Evolutionary conservation across 768 basidiomycete species (phyloP).

Genomic region (Lentinula detonsa): DNA sequence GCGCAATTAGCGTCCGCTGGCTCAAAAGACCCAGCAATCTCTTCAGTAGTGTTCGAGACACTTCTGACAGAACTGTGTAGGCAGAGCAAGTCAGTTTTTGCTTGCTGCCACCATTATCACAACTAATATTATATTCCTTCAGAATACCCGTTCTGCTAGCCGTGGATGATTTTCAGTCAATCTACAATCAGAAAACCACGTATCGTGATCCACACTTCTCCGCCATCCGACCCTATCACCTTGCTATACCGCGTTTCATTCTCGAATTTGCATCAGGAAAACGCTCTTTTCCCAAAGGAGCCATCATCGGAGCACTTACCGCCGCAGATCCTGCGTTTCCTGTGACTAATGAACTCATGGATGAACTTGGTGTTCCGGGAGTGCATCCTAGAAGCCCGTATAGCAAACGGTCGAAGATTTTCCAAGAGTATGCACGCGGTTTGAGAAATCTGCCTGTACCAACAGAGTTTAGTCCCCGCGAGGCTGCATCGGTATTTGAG

Average conservation of each 20-base stretch:
- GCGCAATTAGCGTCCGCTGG: constrained; percentile 54
- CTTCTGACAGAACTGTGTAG: constrained; percentile 55
- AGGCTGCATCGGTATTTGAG: constrained; percentile 73
- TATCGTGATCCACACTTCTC: constrained; percentile 75
- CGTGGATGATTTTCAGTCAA: constrained; percentile 81
- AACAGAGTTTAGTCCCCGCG: constrained; percentile 50
- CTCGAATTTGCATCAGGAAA: constrained; percentile 76
- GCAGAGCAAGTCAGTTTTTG: constrained; percentile 54
- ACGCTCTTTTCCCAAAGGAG: constrained; percentile 66
- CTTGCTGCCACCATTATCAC: background rate
- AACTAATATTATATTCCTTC: background rate
- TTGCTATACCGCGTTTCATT: constrained; percentile 71
- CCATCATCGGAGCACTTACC: constrained; percentile 66
- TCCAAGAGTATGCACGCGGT: constrained; percentile 51
- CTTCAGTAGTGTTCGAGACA: constrained; percentile 51
- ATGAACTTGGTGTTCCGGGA: constrained; percentile 35
- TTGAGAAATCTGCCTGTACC: constrained; percentile 48
- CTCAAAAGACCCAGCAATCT: constrained; percentile 40
- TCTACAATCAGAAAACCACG: constrained; percentile 55
- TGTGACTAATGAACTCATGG: constrained; percentile 56
- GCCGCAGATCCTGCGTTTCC: constrained; percentile 52
- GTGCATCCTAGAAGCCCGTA: constrained; percentile 44
- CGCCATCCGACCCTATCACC: constrained; percentile 65
- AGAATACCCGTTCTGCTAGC: constrained; percentile 80
- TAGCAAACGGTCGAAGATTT: constrained; percentile 40